Evolutionary conservation across 176 grass and related monocot genomes (phyloP).

Genomic region (Saccharum officinarum): DNA sequence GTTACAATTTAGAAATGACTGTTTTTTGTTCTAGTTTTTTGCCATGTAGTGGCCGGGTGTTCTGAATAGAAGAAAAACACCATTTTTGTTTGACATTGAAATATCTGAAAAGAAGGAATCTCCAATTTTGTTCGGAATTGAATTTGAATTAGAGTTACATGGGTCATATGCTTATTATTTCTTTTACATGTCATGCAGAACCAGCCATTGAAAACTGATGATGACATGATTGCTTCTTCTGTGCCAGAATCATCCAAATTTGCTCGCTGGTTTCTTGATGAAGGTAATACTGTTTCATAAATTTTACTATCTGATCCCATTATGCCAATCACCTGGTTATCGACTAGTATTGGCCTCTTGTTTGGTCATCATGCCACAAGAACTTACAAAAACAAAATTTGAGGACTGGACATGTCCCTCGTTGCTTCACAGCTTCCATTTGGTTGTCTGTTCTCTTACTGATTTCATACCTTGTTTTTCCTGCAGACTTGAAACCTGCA

Average conservation of each 20-base stretch:
- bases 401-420: background rate
- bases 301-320: background rate
- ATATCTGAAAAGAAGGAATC: conserved; percentile 7
- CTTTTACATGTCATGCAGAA: conserved; percentile 49
- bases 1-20: conserved; percentile 1
- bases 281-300: conserved; percentile 61
- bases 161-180: conserved; percentile 26
- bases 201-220: conserved; percentile 53
- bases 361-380: background rate
- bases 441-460: conserved; percentile 21
- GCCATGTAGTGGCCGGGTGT: background rate
- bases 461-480: conserved; percentile 34
- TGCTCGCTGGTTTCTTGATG: conserved; percentile 72
- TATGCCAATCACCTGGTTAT: background rate
- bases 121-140: background rate
- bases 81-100: conserved; percentile 5
- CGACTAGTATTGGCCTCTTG: background rate
- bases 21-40: conserved; percentile 18
- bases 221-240: conserved; percentile 34
- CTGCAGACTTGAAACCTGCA: conserved; percentile 55
- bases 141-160: conserved; percentile 35
- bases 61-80: conserved; percentile 3
- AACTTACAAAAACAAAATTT: background rate
- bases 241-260: conserved; percentile 95
- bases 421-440: background rate